phyloP scores from a whole-genome alignment of 495 filamentous ascomycete genomes.

The Penicillium arizonense region DNA sequence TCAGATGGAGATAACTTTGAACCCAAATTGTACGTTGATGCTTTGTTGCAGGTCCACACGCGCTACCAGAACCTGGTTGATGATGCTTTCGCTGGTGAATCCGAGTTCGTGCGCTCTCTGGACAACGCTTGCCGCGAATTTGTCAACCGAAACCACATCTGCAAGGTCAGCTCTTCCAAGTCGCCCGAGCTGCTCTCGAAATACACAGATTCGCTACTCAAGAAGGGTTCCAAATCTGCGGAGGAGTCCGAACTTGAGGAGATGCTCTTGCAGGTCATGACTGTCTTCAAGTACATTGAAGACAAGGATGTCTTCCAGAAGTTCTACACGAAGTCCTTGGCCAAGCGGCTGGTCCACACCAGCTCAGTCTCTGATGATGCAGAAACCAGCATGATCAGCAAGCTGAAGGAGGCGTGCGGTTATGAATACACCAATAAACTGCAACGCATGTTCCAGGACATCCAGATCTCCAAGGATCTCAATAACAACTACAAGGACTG shows the following conservation, averaged over 20 bases:
- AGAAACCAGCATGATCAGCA: slow-evolving; percentile 98
- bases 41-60: slow-evolving; percentile 88
- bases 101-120: slow-evolving; percentile 93
- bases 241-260: slow-evolving; percentile 93
- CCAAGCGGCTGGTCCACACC: slow-evolving; percentile 89
- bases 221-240: slow-evolving; percentile 85
- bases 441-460: slow-evolving; percentile 99
- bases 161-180: slow-evolving; percentile 85
- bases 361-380: slow-evolving; percentile 95
- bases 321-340: slow-evolving; percentile 96
- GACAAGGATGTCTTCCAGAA: slow-evolving; percentile 99
- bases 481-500: slow-evolving; percentile 81
- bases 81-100: slow-evolving; percentile 89
- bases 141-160: slow-evolving; percentile 94
- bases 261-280: slow-evolving; percentile 95
- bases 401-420: slow-evolving; percentile 97
- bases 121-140: slow-evolving; percentile 98
- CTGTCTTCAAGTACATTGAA: slow-evolving; percentile 99
- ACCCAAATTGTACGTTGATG: slow-evolving; percentile 94
- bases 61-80: slow-evolving; percentile 90
- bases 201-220: slow-evolving; percentile 90
- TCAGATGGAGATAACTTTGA: slow-evolving; percentile 87
- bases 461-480: slow-evolving; percentile 97
- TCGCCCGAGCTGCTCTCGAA: slow-evolving; percentile 94
- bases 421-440: slow-evolving; percentile 99